Evolutionary conservation across 495 filamentous ascomycete species (phyloP), one percentile per base, ranked within the genome.

Genomic region (Daldinia loculata): DNA sequence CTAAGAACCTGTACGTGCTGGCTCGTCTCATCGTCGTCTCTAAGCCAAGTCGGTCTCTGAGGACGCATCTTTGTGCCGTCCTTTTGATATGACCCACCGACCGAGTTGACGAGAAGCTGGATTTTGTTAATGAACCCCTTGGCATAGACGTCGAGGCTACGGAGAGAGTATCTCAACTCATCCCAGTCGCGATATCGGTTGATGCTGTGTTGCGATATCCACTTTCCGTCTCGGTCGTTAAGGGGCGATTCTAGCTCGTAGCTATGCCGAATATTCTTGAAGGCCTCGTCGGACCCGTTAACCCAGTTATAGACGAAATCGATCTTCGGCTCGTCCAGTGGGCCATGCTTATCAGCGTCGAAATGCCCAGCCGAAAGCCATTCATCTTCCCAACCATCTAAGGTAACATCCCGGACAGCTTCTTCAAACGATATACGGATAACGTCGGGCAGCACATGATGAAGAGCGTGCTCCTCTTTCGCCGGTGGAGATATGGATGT

Each of bases 301-400:
- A 83, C 80, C 81, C 81, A 83, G 29, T 78, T 80, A 56, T 83
- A 83, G 17, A 83, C 77, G 53, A 83, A 83, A 56, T 83, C 81
- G 50, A 83, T 80, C 57, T 79, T 82, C 9, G 81, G 79, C 66
- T 83, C 81, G n/a, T 60, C 58, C 15, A 79, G 39, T 38, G 61
- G 63, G 15, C 75, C 75, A 39, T 67, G 45, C 39, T 75, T 70
- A 27, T 78, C 72, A 22, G 51, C 70, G 29, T 72, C 61, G 61
- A 75, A 82, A 8, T 70, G 56, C 0, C 74, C 77, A 3, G 74
- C 73, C 19, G 79, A 74, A 48, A 80, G 77, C 80, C 80, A 82
- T 39, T 79, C 72, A 52, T 81, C 80, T 65, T 82, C 80, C 80
- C 80, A 82, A 9, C 80, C 80, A 15, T 77, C 69, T 15, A 81